Evolutionary conservation across 164 flowering plant genomes (phyloP), one percentile per base, ranked within the genome.

Genomic region (Nymphaea thermarum): DNA sequence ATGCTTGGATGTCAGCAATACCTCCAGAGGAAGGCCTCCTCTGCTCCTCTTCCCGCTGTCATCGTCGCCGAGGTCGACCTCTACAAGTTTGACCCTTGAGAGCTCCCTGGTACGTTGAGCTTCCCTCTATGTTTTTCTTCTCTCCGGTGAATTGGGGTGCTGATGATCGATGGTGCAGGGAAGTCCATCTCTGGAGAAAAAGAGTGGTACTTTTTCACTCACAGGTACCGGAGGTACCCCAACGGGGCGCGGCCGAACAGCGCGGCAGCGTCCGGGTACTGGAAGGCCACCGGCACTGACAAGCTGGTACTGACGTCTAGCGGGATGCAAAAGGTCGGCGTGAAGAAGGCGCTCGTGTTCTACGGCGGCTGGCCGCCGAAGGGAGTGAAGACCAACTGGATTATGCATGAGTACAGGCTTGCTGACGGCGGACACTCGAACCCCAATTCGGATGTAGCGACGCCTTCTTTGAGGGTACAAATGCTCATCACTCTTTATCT

Each of bases 31-130:
- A 91, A 85, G 72, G 88, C 84, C 0, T 60, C 82, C 11, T 83
- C 79, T 68, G 68, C 86, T 41, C 91, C 94, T 18, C 83, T 80
- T 71, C 86, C 84, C 42, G 96, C 96, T 0, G 87, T 84, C 62
- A 77, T 86, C 75, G 88, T 92, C 71, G 94, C 96, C 11, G 96
- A 90, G 74, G 90, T 90, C 43, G 82, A 85, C 64, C 86, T 85
- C 72, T 79, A 75, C 65, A 84, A 86, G 3, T 87, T 80, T 61
- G 93, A 92, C 81, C 98, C 98, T 16, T 92, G 98, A 96, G 87
- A 90, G 42, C 87, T 92, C 16, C 60, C 60, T 16, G 10, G 60
- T 55, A 10, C 43, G 60, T 55, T 10, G 16, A 55, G 16, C 10
- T 8, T 55, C 10, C 60, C 16, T 55, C 60, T 8, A 1, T 8